These are phyloP conservation scores for Peniophora sp. DNA, from an alignment of 1,284 basidiomycete genomes.

Conservation along the genomic window DNA sequence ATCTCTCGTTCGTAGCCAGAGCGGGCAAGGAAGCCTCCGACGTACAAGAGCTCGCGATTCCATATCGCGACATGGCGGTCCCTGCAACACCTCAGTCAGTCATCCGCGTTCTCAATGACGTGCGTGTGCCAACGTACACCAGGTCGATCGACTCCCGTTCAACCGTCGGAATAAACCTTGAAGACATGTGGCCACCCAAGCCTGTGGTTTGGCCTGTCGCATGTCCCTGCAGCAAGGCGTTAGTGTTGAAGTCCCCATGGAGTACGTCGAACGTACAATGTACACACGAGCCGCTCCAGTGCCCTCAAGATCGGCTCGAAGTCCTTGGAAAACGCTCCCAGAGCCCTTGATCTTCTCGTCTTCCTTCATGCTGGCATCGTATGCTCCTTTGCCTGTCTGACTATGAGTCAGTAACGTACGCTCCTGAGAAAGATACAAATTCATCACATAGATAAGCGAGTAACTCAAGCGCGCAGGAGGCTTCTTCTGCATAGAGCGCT, in stretches of 20 bases:
- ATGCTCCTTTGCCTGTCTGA: constrained; percentile 84
- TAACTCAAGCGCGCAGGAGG: constrained; percentile 76
- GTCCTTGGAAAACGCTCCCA: constrained; percentile 79
- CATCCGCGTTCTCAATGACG: constrained; percentile 15
- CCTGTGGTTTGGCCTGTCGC: constrained; percentile 90
- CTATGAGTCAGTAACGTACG: background rate
- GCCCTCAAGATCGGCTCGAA: constrained; percentile 74
- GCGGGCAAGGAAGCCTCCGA: constrained; percentile 79
- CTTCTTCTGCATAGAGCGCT: constrained; percentile 93
- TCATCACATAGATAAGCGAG: constrained; percentile 77
- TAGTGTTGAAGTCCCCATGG: background rate
- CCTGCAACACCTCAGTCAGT: constrained; percentile 24
- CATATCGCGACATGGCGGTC: constrained; percentile 78
- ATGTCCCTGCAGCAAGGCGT: constrained; percentile 45
- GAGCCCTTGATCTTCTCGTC: constrained; percentile 54
- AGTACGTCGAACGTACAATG: constrained; percentile 43
- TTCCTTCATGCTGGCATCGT: constrained; percentile 67
- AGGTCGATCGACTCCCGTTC: constrained; percentile 93
- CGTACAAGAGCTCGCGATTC: constrained; percentile 82
- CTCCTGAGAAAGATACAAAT: background rate
- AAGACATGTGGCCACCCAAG: constrained; percentile 85
- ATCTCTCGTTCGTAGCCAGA: constrained; percentile 87
- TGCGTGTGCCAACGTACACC: constrained; percentile 41
- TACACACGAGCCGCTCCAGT: constrained; percentile 65
- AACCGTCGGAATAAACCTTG: constrained; percentile 94